Conservation (phyloP, 2,329 filamentous ascomycete species). For the Aspergillus oerlinghausenensis region DNA sequence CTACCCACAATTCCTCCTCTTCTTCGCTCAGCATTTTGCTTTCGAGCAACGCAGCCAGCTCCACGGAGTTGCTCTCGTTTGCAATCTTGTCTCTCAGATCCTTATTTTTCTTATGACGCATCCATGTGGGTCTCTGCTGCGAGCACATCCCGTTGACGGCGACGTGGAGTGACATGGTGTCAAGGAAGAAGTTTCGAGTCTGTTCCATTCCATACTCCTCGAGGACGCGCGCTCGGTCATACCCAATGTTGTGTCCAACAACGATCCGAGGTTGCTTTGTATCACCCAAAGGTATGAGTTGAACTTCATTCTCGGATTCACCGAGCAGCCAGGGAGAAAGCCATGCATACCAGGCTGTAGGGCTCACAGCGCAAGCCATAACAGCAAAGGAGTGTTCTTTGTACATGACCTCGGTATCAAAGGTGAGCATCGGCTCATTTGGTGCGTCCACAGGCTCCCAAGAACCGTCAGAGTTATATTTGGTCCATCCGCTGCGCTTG, state of each 20-base stretch:
- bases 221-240: slow-evolving; percentile 78
- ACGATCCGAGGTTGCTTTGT: slow-evolving; percentile 68
- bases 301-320: slow-evolving; percentile 70
- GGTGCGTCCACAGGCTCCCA: slow-evolving; percentile 71
- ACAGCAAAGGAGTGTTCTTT: slow-evolving; percentile 88
- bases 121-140: slow-evolving; percentile 90
- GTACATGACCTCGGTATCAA: slow-evolving; percentile 97
- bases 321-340: slow-evolving; percentile 90
- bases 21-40: slow-evolving; percentile 66
- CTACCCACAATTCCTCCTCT: slow-evolving; percentile 94
- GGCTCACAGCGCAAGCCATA: slow-evolving; percentile 91
- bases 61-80: slow-evolving; percentile 63
- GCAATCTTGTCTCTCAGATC: slow-evolving; percentile 78
- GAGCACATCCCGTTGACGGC: slow-evolving; percentile 99
- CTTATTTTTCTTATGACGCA: slow-evolving; percentile 88
- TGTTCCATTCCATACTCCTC: slow-evolving; percentile 88
- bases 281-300: slow-evolving; percentile 84
- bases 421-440: slow-evolving; percentile 76
- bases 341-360: slow-evolving; percentile 95
- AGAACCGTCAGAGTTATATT: slow-evolving; percentile 71
- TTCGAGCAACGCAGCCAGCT: slow-evolving; percentile 67
- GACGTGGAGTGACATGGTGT: slow-evolving; percentile 97
- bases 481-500: slow-evolving; percentile 83
- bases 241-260: slow-evolving; percentile 93
- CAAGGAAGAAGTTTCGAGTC: slow-evolving; percentile 79